These are phyloP conservation scores for Phanerodontia chrysosporium DNA, from an alignment of 768 basidiomycete species.

Conservation along the genomic window DNA sequence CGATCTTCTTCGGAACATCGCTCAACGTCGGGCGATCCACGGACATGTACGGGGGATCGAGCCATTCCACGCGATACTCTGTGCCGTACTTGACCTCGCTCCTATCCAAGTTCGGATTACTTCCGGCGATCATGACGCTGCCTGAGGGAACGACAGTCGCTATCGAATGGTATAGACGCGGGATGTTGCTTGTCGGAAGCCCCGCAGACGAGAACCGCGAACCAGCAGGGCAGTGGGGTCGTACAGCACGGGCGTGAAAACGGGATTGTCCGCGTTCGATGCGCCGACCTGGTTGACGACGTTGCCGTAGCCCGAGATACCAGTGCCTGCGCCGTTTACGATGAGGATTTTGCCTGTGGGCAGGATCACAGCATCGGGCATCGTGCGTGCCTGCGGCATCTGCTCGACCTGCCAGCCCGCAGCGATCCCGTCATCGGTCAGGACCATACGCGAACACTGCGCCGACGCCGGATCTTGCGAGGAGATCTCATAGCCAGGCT, in stretches of 20 bases:
- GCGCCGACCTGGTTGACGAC: conserved; percentile 62
- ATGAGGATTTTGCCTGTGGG: conserved; percentile 73
- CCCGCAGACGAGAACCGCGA: conserved; percentile 55
- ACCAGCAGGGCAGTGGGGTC: conserved; percentile 49
- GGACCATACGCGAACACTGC: conserved; percentile 67
- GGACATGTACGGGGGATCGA: conserved; percentile 79
- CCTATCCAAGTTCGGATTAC: conserved; percentile 79
- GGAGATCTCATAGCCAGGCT: conserved; percentile 57
- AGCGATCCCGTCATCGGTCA: conserved; percentile 61
- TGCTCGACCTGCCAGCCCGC: conserved; percentile 71
- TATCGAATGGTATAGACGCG: conserved; percentile 79
- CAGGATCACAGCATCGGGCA: conserved; percentile 79
- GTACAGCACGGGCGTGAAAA: conserved; percentile 67
- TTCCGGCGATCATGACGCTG: conserved; percentile 74
- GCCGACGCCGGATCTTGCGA: conserved; percentile 69
- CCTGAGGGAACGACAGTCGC: conserved; percentile 74
- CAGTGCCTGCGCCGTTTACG: conserved; percentile 70
- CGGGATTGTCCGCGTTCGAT: conserved; percentile 77
- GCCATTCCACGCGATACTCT: conserved; percentile 86
- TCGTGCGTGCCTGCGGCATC: conserved; percentile 70
- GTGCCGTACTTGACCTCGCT: conserved; percentile 72
- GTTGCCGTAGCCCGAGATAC: conserved; percentile 78
- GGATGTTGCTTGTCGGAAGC: conserved; percentile 62
- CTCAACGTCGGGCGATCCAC: conserved; percentile 50
- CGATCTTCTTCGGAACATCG: conserved; percentile 31